Evolutionary conservation across 2,329 filamentous ascomycete genomes (phyloP).

Genomic region (Grosmannia serpens): DNA sequence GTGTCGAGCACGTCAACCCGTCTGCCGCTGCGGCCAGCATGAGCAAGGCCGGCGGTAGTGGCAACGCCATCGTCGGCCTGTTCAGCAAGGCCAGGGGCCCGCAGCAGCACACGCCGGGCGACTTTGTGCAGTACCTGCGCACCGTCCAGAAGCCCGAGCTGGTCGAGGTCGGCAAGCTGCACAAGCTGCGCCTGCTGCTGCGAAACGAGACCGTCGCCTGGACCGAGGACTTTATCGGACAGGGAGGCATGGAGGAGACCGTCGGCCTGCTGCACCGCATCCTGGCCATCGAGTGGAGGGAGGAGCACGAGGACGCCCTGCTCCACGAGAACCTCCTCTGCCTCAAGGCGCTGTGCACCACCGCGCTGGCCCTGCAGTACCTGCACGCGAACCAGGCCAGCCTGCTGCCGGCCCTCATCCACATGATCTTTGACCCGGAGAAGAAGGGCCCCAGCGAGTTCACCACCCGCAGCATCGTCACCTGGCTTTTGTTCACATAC

Average conservation of each 20-base stretch:
- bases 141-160: conserved; percentile 71
- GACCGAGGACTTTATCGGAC: conserved; percentile 84
- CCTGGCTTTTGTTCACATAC: conserved; percentile 80
- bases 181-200: conserved; percentile 80
- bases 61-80: conserved; percentile 27
- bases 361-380: conserved; percentile 71
- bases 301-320: conserved; percentile 90
- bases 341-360: conserved; percentile 88
- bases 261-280: conserved; percentile 80
- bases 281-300: conserved; percentile 92
- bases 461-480: conserved; percentile 81
- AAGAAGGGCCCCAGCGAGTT: conserved; percentile 97
- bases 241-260: conserved; percentile 87
- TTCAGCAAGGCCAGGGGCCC: conserved; percentile 58
- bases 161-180: conserved; percentile 87
- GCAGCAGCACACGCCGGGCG: conserved; percentile 61
- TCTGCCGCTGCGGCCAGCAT: conserved; percentile 36
- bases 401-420: conserved; percentile 75
- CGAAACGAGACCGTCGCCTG: conserved; percentile 92
- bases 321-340: conserved; percentile 88
- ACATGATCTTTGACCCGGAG: conserved; percentile 93
- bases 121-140: conserved; percentile 77
- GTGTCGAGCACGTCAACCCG: conserved; percentile 25
- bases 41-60: conserved; percentile 21
- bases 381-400: conserved; percentile 67